Evolutionary conservation across 2,329 filamentous ascomycete genomes (phyloP), one percentile per base, ranked within the genome.

Genomic region (Ramichloridium luteum): DNA sequence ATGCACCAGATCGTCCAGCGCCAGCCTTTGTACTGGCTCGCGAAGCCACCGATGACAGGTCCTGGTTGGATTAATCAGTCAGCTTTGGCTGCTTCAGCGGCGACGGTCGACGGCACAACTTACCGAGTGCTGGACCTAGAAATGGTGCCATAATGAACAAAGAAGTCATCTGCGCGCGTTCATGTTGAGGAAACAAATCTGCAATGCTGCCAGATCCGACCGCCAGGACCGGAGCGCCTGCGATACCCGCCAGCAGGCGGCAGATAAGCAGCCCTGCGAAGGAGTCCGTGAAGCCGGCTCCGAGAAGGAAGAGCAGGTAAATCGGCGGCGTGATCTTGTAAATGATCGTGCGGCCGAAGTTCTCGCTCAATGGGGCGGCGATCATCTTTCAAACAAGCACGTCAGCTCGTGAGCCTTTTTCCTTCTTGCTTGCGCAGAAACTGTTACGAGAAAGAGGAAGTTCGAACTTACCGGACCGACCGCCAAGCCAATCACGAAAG

Each of bases 391-490:
- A n/a, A n/a, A n/a, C n/a, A n/a, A n/a, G n/a, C n/a, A n/a, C n/a
- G 28, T 72, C 66, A 4, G 68, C 74, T 35, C 80, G 65, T 28
- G 72, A 74, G 53, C 80, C 75, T 41, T 82, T 54, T 36, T 75
- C 76, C 51, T 85, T 82, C 13, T 80, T 53, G 18, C 71, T 64
- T 16, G 81, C 70, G 22, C 81, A 81, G 44, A 66, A 72, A 22
- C 80, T 61, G 57, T 88, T 81, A 2, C n/a, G n/a, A n/a, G 75
- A 80, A 4, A 85, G 58, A 1, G 80, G 80, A 2, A 79, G 80
- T 63, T 77, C 81, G 13, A n/a, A n/a, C n/a, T 61, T 0, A 72
- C 70, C 2, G 80, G 80, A 1, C 79, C 80, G 34, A 78, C 72
- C 1, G 76, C 80, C 28, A 83, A 77, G 1, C 56, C 57, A 5